Base-by-base conservation (phyloP, 2,329 filamentous ascomycete species). In the Colletotrichum musicola region DNA sequence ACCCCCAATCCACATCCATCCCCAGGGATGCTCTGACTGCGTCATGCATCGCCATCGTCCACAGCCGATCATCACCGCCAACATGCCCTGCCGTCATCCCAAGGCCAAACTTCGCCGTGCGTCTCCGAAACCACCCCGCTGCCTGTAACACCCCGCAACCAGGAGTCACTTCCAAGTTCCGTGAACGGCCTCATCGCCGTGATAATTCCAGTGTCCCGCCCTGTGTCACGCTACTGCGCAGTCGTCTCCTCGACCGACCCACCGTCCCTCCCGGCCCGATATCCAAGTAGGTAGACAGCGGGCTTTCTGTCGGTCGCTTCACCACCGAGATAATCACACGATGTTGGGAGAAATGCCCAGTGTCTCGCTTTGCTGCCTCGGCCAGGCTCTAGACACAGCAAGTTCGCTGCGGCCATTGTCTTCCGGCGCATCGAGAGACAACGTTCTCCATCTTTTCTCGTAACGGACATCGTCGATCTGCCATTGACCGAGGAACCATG, bases 401-500 rank as follows among this genome's bases (percentile, higher is more conserved):
- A n/a, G 25, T 16, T 40, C 10, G n/a, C 40, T n/a, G 10, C 4
- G 22, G 22, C 25, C 13, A 56, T 53, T 62, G 10, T 16, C 30
- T 51, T 50, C 20, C 35, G 12, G 6, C 16, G 30, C 7, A 42
- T 30, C 54, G 42, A 42, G 56, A 55, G 65, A 60, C 40, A 59
- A 40, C 40, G n/a, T 35, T 27, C 30, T 18, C 20, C 25, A 40
- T 49, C 40, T 27, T 47, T 64, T 44, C 38, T 38, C 40, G 25
- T 55, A 5, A 56, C 18, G 25, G 62, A 16, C 44, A 16, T 30
- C 20, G 42, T 55, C 51, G 51, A 50, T 38, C 55, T 25, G 42
- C n/a, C 25, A 69, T 66, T 56, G 55, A 61, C 62, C 56, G 13
- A 69, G 66, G 44, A 42, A 69, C 44, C 49, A 42, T 30, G n/a